Conservation (phyloP, 495 filamentous ascomycete genomes). For the Elasticomyces elasticus region DNA sequence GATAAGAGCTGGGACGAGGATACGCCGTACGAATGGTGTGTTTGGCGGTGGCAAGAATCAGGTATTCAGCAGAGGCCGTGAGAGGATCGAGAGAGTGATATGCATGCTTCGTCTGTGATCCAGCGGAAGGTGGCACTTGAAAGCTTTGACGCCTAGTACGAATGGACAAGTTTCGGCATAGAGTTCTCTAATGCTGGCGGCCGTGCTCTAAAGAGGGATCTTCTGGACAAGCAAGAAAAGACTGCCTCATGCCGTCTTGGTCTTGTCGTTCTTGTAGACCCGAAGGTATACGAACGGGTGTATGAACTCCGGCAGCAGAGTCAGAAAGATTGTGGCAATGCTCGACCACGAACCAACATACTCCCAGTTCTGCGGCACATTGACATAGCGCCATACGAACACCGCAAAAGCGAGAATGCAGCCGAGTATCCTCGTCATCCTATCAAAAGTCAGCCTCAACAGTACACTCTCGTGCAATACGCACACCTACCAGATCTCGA, state of each 20-base stretch:
- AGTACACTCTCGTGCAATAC: background rate
- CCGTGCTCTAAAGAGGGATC: no score
- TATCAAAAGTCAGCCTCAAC: background rate
- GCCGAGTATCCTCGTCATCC: conserved; percentile 15
- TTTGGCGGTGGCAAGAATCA: conserved; percentile 15
- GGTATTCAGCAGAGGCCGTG: background rate
- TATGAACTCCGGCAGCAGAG: conserved; percentile 10
- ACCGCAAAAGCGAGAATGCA: conserved; percentile 11
- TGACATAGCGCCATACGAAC: conserved; percentile 17
- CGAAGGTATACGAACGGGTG: conserved; percentile 15
- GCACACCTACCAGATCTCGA: conserved; percentile 12
- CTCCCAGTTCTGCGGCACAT: conserved; percentile 19
- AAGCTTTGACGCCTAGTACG: no score
- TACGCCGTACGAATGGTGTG: conserved; percentile 21
- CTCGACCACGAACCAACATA: conserved; percentile 13
- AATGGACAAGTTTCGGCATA: no score
- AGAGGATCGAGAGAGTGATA: no score
- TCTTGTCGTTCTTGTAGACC: background rate
- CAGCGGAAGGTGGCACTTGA: no score
- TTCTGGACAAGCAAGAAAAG: no score
- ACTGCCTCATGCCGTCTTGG: background rate
- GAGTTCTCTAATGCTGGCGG: no score
- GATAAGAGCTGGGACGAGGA: conserved; percentile 21
- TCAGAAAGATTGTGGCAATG: conserved; percentile 1
- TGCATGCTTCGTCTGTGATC: no score